Evolutionary conservation across 1,284 basidiomycete species (phyloP).

Genomic region (Malassezia equina): DNA sequence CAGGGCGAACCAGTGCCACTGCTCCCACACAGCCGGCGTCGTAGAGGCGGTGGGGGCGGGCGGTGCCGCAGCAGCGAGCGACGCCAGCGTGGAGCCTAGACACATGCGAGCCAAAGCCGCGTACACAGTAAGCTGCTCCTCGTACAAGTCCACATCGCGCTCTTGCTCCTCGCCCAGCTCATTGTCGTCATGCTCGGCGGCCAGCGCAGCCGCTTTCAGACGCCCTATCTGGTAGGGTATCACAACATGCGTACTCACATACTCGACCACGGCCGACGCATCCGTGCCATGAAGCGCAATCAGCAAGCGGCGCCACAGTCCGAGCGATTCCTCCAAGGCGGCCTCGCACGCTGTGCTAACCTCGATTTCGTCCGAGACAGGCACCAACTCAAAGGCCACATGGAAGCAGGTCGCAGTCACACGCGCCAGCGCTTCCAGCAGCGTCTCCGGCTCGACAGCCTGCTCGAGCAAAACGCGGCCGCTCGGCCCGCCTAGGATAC

Average conservation of each 20-base stretch:
- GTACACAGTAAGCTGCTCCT: constrained; percentile 34
- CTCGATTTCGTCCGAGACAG: constrained; percentile 19
- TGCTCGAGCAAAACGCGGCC: neutral
- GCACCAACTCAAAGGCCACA: constrained; percentile 18
- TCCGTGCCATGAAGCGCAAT: neutral
- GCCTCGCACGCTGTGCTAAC: constrained; percentile 4
- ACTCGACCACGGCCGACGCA: constrained; percentile 20
- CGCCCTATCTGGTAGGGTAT: constrained; percentile 29
- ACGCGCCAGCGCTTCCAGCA: constrained; percentile 1
- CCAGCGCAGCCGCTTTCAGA: constrained; percentile 23
- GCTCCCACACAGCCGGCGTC: constrained; percentile 35
- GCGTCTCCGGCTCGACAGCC: neutral
- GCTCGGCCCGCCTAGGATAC: neutral
- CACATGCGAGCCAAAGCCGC: constrained; percentile 28
- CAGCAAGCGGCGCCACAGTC: constrained; percentile 6
- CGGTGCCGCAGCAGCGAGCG: constrained; percentile 22
- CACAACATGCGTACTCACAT: constrained; percentile 31
- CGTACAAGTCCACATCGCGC: constrained; percentile 34
- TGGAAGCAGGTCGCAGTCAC: constrained; percentile 2
- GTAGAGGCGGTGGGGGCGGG: constrained; percentile 10
- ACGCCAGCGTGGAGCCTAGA: constrained; percentile 16
- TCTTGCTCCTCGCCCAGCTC: constrained; percentile 24
- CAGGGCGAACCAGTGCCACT: constrained; percentile 36
- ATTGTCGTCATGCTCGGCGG: constrained; percentile 10
- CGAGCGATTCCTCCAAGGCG: constrained; percentile 5